Base-by-base conservation (phyloP, 495 filamentous ascomycete species). In the Lineolata rhizophorae region DNA sequence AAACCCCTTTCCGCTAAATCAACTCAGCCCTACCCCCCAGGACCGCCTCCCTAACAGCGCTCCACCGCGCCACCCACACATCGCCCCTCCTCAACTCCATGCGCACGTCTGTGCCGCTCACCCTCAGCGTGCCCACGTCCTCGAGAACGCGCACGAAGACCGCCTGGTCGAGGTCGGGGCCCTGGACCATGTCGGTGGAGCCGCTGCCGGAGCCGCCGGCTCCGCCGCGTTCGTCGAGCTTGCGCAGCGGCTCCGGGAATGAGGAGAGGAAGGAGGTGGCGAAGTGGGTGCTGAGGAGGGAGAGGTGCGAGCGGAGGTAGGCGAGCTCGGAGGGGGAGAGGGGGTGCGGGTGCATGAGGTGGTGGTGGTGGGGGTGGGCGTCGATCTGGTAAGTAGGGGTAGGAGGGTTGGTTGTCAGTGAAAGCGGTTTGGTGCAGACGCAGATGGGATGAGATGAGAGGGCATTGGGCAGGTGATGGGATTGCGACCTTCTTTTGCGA, bases 141-240 rank as follows among this genome's bases (percentile, higher is more conserved):
- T 52, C 61, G 18, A 93, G 53, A 40, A 76, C 68, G 37, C 85
- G 57, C 25, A 80, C 72, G 54, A 97, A 92, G 9, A 94, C 82
- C 12, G 77, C 81, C 25, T 65, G 60, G 26, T 81, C 71, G 32
- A 64, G 49, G 54, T 95, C 90, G 5, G 87, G 87, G 1, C 63
- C 58, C 39, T 90, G 79, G 15, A 97, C 67, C 87, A 97, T 97
- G 54, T 67, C 80, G 35, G 82, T 73, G n/a, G n/a, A n/a, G n/a
- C n/a, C n/a, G n/a, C n/a, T n/a, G n/a, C n/a, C n/a, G n/a, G n/a
- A n/a, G 1, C 82, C 81, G 1, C 80, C 85, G 0, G 73, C 68
- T n/a, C n/a, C n/a, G n/a, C n/a, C n/a, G 31, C 76, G 78, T 56
- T 97, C 90, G 59, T 95, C 83, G 31, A 97, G 54, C 45, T 76